Evolutionary conservation across 768 basidiomycete species (phyloP).

Genomic region (Tephrocybe sp.): DNA sequence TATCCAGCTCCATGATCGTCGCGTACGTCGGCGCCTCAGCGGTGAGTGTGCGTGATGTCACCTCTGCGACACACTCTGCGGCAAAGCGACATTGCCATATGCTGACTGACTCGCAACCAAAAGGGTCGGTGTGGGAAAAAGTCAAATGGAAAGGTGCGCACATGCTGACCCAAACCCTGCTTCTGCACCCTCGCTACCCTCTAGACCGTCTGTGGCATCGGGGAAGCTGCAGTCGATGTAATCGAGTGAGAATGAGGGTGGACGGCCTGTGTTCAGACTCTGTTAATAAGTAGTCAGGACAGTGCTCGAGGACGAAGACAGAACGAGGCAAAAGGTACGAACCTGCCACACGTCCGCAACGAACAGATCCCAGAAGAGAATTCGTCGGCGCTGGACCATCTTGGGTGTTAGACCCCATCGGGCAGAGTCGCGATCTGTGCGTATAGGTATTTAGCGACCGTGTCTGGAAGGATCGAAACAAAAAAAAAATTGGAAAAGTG

Average conservation of each 20-base stretch:
- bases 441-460: background rate
- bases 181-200: slow-evolving; percentile 23
- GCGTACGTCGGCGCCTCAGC: slow-evolving; percentile 63
- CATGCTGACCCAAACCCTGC: slow-evolving; percentile 30
- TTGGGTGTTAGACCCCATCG: slow-evolving; percentile 62
- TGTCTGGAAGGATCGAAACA: background rate
- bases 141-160: slow-evolving; percentile 17
- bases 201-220: slow-evolving; percentile 28
- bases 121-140: background rate
- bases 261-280: slow-evolving; percentile 70
- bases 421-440: slow-evolving; percentile 59
- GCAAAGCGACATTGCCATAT: slow-evolving; percentile 66
- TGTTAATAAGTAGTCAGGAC: slow-evolving; percentile 22
- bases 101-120: no score
- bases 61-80: slow-evolving; percentile 61
- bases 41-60: slow-evolving; percentile 57
- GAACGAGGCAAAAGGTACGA: slow-evolving; percentile 7
- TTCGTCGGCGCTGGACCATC: slow-evolving; percentile 61
- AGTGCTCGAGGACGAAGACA: background rate
- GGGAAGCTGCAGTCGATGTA: slow-evolving; percentile 71
- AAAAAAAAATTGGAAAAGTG: no score
- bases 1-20: slow-evolving; percentile 66
- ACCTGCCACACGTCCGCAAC: slow-evolving; percentile 71
- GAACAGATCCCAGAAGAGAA: slow-evolving; percentile 79
- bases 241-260: slow-evolving; percentile 61